Conservation (phyloP, 345 rosid genomes). For the Triadica sebifera region DNA sequence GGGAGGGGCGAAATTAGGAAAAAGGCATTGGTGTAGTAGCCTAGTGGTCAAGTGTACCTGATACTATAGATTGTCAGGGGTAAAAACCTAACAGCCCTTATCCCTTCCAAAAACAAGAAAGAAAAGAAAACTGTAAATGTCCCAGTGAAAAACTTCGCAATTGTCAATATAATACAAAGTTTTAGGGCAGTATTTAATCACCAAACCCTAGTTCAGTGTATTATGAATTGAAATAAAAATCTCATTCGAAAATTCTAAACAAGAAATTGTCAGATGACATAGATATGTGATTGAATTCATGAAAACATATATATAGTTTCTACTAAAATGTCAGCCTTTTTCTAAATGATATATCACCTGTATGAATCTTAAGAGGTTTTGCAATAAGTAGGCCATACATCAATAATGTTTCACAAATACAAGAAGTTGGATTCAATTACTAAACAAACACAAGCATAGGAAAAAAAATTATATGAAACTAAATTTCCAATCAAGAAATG, state of each 20-base stretch:
- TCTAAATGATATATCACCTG: background rate
- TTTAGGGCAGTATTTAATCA: background rate
- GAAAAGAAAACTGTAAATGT: background rate
- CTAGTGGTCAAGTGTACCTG: background rate
- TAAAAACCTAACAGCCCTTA: background rate
- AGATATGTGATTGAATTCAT: background rate
- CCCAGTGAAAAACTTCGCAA: background rate
- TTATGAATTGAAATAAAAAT: background rate
- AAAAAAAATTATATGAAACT: background rate
- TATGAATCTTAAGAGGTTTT: background rate
- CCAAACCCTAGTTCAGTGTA: background rate
- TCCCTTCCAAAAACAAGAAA: background rate
- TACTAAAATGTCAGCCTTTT: background rate
- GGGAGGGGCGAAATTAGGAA: too few species aligned
- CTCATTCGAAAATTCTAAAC: background rate
- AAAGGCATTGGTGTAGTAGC: background rate
- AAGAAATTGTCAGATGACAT: background rate
- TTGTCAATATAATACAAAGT: background rate
- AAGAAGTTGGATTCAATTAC: background rate
- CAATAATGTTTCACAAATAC: background rate
- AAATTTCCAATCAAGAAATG: background rate
- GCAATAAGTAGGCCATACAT: background rate
- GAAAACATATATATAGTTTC: background rate
- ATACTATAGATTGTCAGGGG: background rate
- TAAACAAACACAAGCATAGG: background rate